These are phyloP conservation scores for Cercospora sp. DNA, from an alignment of 2,329 filamentous ascomycete species.

Conservation along the genomic window DNA sequence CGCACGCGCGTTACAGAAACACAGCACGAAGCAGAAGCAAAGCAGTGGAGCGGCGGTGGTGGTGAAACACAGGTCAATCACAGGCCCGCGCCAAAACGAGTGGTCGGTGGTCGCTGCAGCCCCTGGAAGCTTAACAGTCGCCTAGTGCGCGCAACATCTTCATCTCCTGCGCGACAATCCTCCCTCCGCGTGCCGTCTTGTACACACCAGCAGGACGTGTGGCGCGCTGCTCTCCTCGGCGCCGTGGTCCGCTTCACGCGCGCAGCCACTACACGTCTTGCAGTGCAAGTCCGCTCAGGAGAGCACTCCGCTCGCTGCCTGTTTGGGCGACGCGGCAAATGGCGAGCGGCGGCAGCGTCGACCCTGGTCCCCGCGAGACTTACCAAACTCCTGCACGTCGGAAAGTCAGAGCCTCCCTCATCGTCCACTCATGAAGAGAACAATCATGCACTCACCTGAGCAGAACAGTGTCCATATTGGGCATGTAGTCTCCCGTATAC, in stretches of 20 bases:
- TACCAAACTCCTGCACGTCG: neutral
- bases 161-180: neutral
- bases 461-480: neutral
- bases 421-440: neutral
- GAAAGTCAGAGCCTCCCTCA: neutral
- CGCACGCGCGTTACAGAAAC: neutral
- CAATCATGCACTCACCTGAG: neutral
- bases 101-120: neutral
- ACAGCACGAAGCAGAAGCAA: neutral
- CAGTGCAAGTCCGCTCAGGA: neutral
- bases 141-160: neutral
- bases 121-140: neutral
- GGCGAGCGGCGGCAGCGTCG: neutral
- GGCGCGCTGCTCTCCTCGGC: neutral
- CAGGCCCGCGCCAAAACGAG: neutral
- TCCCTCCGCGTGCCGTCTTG: neutral
- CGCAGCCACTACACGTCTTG: neutral
- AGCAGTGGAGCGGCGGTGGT: neutral
- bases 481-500: neutral
- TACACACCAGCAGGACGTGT: neutral
- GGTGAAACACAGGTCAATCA: constrained; percentile 1
- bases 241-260: neutral
- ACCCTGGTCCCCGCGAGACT: neutral
- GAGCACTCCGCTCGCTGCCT: neutral
- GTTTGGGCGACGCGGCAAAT: neutral